Evolutionary conservation across 148 eudicot genomes (phyloP).

Genomic region (Rhododendron griersonianum): DNA sequence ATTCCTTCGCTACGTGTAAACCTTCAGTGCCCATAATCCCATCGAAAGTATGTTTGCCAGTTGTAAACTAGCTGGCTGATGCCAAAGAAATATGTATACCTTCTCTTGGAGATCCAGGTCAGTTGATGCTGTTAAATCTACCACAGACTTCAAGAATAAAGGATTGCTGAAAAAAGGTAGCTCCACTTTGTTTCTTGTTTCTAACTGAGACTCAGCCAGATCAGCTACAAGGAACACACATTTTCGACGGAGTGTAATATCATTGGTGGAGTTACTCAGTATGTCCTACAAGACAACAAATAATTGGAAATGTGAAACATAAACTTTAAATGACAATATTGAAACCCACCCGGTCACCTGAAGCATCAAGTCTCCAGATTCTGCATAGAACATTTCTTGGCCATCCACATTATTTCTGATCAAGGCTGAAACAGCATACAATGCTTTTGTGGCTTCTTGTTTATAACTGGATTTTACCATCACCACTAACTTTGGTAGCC

Average conservation of each 20-base stretch:
- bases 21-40: neutral
- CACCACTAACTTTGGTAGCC: constrained; percentile 54
- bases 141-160: constrained; percentile 62
- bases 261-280: constrained; percentile 62
- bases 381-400: constrained; percentile 57
- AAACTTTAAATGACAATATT: neutral
- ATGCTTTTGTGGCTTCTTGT: constrained; percentile 82
- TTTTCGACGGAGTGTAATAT: constrained; percentile 65
- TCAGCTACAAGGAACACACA: constrained; percentile 71
- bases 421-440: constrained; percentile 86
- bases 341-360: constrained; percentile 45
- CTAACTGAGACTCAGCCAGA: constrained; percentile 54
- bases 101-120: constrained; percentile 93
- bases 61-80: neutral
- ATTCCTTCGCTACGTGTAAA: neutral
- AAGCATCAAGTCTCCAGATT: constrained; percentile 77
- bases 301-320: neutral
- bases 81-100: constrained; percentile 53
- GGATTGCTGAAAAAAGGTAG: constrained; percentile 54
- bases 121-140: constrained; percentile 48
- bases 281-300: constrained; percentile 55
- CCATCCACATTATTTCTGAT: constrained; percentile 69
- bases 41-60: neutral
- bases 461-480: constrained; percentile 60
- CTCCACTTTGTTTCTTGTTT: constrained; percentile 34